Base-by-base conservation (phyloP, 164 flowering plant genomes). In the grape (Vitis vinifera) region DNA sequence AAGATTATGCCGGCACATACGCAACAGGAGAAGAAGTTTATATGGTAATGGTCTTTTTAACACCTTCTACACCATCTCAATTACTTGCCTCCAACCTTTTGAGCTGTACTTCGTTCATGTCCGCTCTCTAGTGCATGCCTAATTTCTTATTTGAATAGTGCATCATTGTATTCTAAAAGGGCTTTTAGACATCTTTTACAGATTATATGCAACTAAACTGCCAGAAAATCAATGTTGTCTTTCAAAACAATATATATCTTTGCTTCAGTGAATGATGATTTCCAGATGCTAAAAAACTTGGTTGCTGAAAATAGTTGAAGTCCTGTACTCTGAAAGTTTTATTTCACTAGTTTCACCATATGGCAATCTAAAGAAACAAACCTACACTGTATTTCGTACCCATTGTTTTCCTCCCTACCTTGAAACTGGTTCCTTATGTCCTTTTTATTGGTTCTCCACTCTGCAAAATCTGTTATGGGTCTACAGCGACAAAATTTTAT, bases 21-120 rank as follows among this genome's bases (percentile, higher is more conserved):
- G 83, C 88, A 14, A 83, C 81, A 12, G 89, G 89, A 68, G 89
- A 88, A 44, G 83, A 83, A 73, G 59, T 86, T 8, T 76, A 23
- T 76, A 68, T 88, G 89, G 91, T 81, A 31, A 37, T 37, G 44
- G 23, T 71, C 51, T 76, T 76, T 62, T 37, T 14, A 23, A 51
- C 15, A 14, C 55, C 31, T 52, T 55, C 27, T 56, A 15, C 13
- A 64, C 13, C 44, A 62, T 66, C 48, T 0, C 44, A 37, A 37
- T 68, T 55, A 23, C n/a, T n/a, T 29, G 9, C 12, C 51, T 68
- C 59, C 49, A 17, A 47, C 10, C 9, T 8, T 27, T 67, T 67
- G 51, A 37, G 15, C 29, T 51, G 7, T 51, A 15, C 7, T 57
- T 14, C 17, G 1, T 37, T 37, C 44, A 48, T 48, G 19, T 49